Conservation (phyloP, 768 basidiomycete genomes). For the Pisolithus tinctorius region DNA sequence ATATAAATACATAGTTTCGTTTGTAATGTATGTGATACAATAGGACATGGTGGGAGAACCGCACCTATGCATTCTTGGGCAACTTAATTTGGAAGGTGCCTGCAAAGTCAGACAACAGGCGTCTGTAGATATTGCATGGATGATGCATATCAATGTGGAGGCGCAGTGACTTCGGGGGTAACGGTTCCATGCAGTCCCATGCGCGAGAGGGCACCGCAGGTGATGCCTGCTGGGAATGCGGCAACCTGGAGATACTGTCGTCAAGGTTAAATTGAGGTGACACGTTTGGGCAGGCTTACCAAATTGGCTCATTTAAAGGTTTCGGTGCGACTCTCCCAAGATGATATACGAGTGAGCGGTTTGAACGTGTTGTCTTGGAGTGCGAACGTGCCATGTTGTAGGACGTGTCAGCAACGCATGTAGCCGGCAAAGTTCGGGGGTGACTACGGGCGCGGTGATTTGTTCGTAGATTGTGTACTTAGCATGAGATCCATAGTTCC, state of each 20-base stretch:
- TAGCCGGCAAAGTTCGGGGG: neutral
- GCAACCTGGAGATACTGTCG: conserved; percentile 49
- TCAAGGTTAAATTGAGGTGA: neutral
- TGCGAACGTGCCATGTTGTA: conserved; percentile 77
- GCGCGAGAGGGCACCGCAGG: conserved; percentile 74
- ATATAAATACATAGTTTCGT: too few species aligned
- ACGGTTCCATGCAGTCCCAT: conserved; percentile 75
- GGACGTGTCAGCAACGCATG: neutral
- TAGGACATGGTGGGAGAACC: too few species aligned
- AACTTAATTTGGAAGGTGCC: conserved; percentile 83
- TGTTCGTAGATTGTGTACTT: conserved; percentile 91
- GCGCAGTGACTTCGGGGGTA: conserved; percentile 64
- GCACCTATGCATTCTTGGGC: conserved; percentile 50
- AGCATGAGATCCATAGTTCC: conserved; percentile 87
- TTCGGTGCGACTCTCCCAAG: conserved; percentile 70
- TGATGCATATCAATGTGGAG: conserved; percentile 64
- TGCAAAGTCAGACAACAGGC: conserved; percentile 16
- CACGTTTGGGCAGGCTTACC: conserved; percentile 35
- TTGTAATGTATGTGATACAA: too few species aligned
- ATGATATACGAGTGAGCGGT: conserved; percentile 74
- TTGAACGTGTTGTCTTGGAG: conserved; percentile 90
- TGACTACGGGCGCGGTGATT: conserved; percentile 72
- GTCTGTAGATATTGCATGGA: neutral
- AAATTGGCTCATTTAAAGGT: conserved; percentile 64
- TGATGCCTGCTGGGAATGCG: conserved; percentile 75